Conservation (phyloP, 2,329 filamentous ascomycete species). For the Acrodontium crateriforme region DNA sequence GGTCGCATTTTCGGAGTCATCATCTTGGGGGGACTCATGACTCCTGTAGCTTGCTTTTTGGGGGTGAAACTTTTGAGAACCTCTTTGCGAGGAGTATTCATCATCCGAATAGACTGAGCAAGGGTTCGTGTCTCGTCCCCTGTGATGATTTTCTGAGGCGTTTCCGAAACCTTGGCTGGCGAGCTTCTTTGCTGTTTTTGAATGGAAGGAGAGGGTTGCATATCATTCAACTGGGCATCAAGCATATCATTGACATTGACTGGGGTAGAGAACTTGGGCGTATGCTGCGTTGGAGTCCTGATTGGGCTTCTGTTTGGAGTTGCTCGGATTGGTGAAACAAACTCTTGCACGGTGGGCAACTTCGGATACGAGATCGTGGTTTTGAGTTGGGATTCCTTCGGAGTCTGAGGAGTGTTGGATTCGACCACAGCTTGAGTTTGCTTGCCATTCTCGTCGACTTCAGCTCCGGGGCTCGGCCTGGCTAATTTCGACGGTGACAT, state of each 20-base stretch:
- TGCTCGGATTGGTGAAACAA: slow-evolving; percentile 6
- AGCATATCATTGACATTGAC: too few relatives aligned
- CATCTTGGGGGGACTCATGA: slow-evolving; percentile 27
- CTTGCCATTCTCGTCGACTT: slow-evolving; percentile 6
- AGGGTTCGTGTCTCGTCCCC: slow-evolving; percentile 14
- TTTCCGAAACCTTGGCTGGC: slow-evolving; percentile 3
- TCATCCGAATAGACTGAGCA: slow-evolving; percentile 32
- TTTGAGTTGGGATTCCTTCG: slow-evolving; percentile 6
- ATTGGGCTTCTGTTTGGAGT: too few relatives aligned
- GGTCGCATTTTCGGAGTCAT: slow-evolving; percentile 21
- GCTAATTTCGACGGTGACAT: slow-evolving; percentile 10
- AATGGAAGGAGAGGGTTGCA: slow-evolving; percentile 13
- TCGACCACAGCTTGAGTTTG: slow-evolving; percentile 2
- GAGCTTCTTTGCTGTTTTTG: slow-evolving; percentile 16
- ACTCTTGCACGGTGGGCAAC: slow-evolving; percentile 7
- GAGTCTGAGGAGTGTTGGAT: slow-evolving; percentile 1
- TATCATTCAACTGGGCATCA: slow-evolving; percentile 9
- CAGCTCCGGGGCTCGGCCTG: slow-evolving; percentile 7
- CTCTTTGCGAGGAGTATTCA: slow-evolving; percentile 37
- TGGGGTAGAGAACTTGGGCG: too few relatives aligned
- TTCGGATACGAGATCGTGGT: slow-evolving; percentile 10
- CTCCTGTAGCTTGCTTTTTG: slow-evolving; percentile 24
- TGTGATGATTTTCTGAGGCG: slow-evolving; percentile 2
- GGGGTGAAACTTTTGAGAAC: slow-evolving; percentile 27
- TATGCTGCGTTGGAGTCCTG: too few relatives aligned